phyloP scores from a whole-genome alignment of 2,329 filamentous ascomycete genomes.

The Hymenoscyphus occultus region DNA sequence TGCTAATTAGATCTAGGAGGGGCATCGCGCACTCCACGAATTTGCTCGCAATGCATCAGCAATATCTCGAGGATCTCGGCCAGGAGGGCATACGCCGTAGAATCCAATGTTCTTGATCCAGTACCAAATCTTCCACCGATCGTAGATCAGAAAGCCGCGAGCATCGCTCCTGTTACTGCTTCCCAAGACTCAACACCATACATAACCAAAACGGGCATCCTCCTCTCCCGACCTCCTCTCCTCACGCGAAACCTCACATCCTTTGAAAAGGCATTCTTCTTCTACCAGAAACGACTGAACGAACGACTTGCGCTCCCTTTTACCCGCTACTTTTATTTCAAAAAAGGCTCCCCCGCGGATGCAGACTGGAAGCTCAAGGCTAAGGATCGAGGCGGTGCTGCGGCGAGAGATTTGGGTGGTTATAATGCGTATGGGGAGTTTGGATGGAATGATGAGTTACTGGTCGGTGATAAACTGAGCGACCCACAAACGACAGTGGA shows the following conservation, averaged over 20 bases:
- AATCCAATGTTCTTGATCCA: constrained; percentile 22
- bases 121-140: constrained; percentile 1
- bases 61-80: constrained; percentile 12
- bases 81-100: constrained; percentile 30
- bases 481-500: constrained; percentile 54
- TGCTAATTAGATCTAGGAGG: constrained; percentile 14
- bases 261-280: constrained; percentile 91
- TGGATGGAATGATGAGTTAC: constrained; percentile 89
- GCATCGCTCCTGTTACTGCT: constrained; percentile 24
- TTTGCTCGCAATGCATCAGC: constrained; percentile 29
- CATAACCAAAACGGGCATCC: constrained; percentile 62
- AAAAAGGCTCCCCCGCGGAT: constrained; percentile 78
- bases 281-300: constrained; percentile 96
- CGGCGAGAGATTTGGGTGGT: constrained; percentile 79
- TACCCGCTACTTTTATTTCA: constrained; percentile 90
- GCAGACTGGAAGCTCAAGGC: constrained; percentile 90
- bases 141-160: constrained; percentile 39
- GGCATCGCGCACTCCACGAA: constrained; percentile 28
- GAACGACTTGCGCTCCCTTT: constrained; percentile 88
- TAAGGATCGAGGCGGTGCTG: constrained; percentile 66
- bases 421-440: constrained; percentile 71
- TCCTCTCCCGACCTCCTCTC: constrained; percentile 84
- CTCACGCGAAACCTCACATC: constrained; percentile 79
- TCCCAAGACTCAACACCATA: constrained; percentile 33
- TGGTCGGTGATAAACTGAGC: constrained; percentile 68